Evolutionary conservation across 225 moss, liverwort and hornwort genomes (phyloP), one percentile per base, ranked within the genome.

Genomic region (Physcomitrium patens): DNA sequence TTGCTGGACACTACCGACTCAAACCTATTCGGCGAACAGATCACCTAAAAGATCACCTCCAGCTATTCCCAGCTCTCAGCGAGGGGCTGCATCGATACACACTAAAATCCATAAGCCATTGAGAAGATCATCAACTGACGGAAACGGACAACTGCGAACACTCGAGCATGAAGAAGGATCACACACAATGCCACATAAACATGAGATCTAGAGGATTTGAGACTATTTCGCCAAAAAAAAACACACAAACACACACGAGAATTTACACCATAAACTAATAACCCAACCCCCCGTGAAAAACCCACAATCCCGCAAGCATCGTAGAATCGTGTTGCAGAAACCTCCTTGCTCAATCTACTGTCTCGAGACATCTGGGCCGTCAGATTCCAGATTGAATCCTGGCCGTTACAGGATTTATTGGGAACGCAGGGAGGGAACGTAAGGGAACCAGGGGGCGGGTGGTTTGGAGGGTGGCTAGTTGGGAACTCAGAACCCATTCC

Each of bases 1-100:
- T 24, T 67, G 66, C 66, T 78, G 44, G 14, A 28, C 62, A 46
- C 61, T 20, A 24, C 60, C 52, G 51, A 75, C 65, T 10, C 3
- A 24, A 50, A 58, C 13, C 23, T 1, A 24, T 66, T 67, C 53
- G 14, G 60, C 60, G 22, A 67, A 18, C 5, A 11, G 22, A 11
- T 22, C 65, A 12, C 27, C 65, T 54, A 67, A 18, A 3, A 11
- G 22, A 11, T 22, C 65, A 12, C 27, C 65, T 54, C 8, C 8
- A n/a, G 3, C 31, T 44, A 65, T 45, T 58, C 8, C 43, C 65
- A 58, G 51, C 49, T 13, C 42, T 74, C 62, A 62, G 18, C 23
- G 15, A 46, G 37, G 15, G 46, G 47, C 60, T 14, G 31, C 50
- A 9, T 0, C 1, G 5, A 53, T 47, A 68, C 18, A 14, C 50